Conservation (phyloP, 1,284 basidiomycete genomes). For the Leccinum ponderosum region DNA sequence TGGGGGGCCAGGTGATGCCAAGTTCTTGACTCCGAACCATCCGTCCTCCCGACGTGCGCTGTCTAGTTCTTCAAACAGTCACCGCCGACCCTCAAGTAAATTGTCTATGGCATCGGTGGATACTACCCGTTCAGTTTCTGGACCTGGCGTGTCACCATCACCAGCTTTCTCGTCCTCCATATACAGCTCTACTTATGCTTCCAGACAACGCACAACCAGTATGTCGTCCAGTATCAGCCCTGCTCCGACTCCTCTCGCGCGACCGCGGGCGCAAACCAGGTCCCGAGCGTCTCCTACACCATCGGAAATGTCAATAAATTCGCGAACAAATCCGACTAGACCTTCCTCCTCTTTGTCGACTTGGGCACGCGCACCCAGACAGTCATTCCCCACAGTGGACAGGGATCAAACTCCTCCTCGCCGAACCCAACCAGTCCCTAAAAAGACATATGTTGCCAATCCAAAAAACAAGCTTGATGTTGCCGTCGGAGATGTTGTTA, state of each 20-base stretch:
- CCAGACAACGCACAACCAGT: conserved; percentile 76
- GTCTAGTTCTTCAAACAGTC: conserved; percentile 45
- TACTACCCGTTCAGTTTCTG: conserved; percentile 36
- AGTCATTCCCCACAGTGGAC: conserved; percentile 48
- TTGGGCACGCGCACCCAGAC: conserved; percentile 69
- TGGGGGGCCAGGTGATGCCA: conserved; percentile 39
- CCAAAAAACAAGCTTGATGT: conserved; percentile 89
- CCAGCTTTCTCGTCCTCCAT: conserved; percentile 40
- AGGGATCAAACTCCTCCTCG: conserved; percentile 48
- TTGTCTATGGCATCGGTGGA: conserved; percentile 30
- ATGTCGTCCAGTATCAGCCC: conserved; percentile 46
- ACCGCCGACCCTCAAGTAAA: conserved; percentile 37
- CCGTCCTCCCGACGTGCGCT: conserved; percentile 46
- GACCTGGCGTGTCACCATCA: conserved; percentile 32
- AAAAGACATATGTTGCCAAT: conserved; percentile 79
- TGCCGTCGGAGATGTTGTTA: conserved; percentile 89
- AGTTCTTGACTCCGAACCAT: conserved; percentile 49
- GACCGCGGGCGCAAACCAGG: conserved; percentile 43
- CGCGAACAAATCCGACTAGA: conserved; percentile 44
- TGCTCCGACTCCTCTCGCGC: conserved; percentile 36
- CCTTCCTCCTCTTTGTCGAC: conserved; percentile 51
- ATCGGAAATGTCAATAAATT: conserved; percentile 49
- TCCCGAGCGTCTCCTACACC: conserved; percentile 57
- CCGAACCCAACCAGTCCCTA: conserved; percentile 37
- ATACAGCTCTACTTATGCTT: conserved; percentile 70